Conservation (phyloP, 1,139 yeast species). For the Candida glucosophila region DNA sequence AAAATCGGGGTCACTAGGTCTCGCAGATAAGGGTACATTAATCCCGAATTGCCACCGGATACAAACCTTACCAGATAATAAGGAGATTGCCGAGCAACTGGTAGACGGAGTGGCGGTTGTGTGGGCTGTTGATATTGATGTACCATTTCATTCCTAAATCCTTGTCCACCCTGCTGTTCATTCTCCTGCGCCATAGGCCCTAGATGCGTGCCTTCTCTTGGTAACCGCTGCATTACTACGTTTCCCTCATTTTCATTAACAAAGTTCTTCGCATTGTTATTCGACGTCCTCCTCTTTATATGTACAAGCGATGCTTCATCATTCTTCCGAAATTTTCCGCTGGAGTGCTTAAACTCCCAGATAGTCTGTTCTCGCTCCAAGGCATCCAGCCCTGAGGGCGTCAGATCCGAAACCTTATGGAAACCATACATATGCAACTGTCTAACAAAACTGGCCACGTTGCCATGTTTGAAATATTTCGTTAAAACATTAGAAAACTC, state of each 20-base stretch:
- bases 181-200: no score
- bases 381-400: no score
- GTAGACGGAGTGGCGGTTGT: no score
- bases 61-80: no score
- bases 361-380: slow-evolving; percentile 9
- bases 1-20: no score
- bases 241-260: slow-evolving; percentile 6
- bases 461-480: slow-evolving; percentile 67
- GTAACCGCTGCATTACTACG: slow-evolving; percentile 4
- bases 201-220: not conserved
- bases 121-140: not conserved
- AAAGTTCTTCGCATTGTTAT: slow-evolving; percentile 24
- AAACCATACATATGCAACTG: slow-evolving; percentile 77
- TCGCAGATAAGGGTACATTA: no score
- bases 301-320: slow-evolving; percentile 48
- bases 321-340: slow-evolving; percentile 58
- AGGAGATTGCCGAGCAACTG: no score
- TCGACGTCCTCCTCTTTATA: slow-evolving; percentile 58
- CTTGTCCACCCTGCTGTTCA: no score
- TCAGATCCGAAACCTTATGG: slow-evolving; percentile 52
- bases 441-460: slow-evolving; percentile 71
- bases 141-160: no score
- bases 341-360: slow-evolving; percentile 71
- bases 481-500: slow-evolving; percentile 56
- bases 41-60: not conserved